Percentiles rank a stretch among this genome's conserved stretches.
Evolutionary conservation across 192 early-diverging fungal species (phyloP).

Genomic region (Coemansia sp.): DNA sequence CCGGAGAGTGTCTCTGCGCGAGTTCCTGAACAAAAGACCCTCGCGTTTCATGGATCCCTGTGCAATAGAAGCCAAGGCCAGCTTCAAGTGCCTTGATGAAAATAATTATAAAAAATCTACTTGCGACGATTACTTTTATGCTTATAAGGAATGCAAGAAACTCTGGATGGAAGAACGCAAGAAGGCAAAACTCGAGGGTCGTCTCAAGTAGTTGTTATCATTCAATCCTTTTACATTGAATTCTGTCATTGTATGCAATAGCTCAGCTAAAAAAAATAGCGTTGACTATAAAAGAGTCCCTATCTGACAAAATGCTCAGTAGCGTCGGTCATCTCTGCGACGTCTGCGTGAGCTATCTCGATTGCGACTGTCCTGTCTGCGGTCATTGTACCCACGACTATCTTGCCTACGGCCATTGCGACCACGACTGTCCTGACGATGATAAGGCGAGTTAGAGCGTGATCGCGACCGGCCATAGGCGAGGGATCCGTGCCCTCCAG

Average conservation of each 20-base stretch:
- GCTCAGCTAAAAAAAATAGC: neutral
- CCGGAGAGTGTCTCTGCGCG: constrained; percentile 34
- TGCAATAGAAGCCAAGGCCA: constrained; percentile 43
- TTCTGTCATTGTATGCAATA: neutral
- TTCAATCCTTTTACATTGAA: neutral
- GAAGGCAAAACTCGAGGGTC: constrained; percentile 12
- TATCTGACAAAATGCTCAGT: neutral
- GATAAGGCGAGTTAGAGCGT: constrained; percentile 27
- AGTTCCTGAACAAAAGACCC: constrained; percentile 48
- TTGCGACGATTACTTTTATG: constrained; percentile 36
- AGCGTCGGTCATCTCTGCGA: constrained; percentile 28
- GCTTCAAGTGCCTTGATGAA: constrained; percentile 47
- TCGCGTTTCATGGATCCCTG: constrained; percentile 52
- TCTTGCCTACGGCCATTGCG: constrained; percentile 15
- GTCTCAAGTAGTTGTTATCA: neutral
- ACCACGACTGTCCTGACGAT: neutral
- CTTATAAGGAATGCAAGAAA: constrained; percentile 51
- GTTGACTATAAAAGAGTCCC: neutral
- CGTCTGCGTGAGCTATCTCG: constrained; percentile 27
- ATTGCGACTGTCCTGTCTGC: constrained; percentile 5
- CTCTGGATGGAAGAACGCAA: constrained; percentile 43
- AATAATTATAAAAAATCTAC: constrained; percentile 43
- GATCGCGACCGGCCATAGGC: constrained; percentile 14
- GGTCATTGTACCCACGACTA: constrained; percentile 11
- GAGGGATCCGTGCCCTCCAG: constrained; percentile 19